Conservation (phyloP, 108 stramenopile genomes). For the Skeletonema costatum region DNA sequence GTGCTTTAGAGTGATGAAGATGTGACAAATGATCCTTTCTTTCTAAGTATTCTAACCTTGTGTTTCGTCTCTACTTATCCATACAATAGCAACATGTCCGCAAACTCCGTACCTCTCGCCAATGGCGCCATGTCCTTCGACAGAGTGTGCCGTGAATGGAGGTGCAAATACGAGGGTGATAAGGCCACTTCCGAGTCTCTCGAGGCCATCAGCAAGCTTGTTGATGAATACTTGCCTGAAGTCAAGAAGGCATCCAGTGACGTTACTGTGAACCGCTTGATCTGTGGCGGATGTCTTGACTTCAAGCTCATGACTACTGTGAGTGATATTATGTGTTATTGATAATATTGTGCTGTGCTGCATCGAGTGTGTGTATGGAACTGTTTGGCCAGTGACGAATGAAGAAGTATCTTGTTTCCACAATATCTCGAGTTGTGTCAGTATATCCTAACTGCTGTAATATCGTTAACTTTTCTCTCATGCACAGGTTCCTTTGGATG, state of each 20-base stretch:
- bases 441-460: neutral
- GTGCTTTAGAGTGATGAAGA: neutral
- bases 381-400: neutral
- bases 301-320: slow-evolving; percentile 88
- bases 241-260: slow-evolving; percentile 67
- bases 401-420: neutral
- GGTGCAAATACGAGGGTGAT: slow-evolving; percentile 87
- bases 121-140: slow-evolving; percentile 87
- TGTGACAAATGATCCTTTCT: neutral
- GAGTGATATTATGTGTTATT: neutral
- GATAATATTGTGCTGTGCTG: neutral
- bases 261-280: slow-evolving; percentile 80
- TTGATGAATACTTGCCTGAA: slow-evolving; percentile 80
- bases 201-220: slow-evolving; percentile 72
- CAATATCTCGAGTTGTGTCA: neutral
- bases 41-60: neutral
- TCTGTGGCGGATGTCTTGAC: slow-evolving; percentile 86
- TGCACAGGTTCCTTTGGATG: slow-evolving; percentile 64
- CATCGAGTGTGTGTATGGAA: neutral
- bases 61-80: neutral
- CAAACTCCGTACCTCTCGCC: slow-evolving; percentile 72
- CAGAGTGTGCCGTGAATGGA: slow-evolving; percentile 88
- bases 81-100: slow-evolving; percentile 30
- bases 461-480: neutral
- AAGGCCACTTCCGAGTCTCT: slow-evolving; percentile 76